Evolutionary conservation across 164 flowering plant species (phyloP), one percentile per base, ranked within the genome.

Genomic region (Tetrastigma voinierianum): DNA sequence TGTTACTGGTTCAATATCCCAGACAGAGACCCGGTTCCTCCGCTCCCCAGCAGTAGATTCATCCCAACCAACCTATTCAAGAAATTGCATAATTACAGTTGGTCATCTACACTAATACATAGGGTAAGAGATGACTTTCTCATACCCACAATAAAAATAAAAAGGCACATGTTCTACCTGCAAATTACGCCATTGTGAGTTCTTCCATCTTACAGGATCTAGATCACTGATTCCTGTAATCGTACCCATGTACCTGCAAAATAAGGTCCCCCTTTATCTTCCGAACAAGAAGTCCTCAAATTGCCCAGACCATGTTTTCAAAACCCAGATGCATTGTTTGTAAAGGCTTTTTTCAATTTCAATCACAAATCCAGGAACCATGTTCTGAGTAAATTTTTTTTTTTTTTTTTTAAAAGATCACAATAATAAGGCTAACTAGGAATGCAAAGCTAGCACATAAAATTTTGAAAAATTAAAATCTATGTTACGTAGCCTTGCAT

Each of bases 1-100:
- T 15, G 92, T 88, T 56, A 96, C 97, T 18, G 99, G 99, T 75
- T 96, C 99, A 70, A 96, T 96, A 67, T 96, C 98, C 99, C 99
- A 96, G 16, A 90, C 72, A n/a, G 99, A 96, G 65, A 93, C 98
- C 15, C 98, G 82, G 46, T 79, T 90, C 17, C 91, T 93, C 78
- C 85, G 84, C 77, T 93, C 99, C 47, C 97, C 97, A 63, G 91
- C 84, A 47, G 96, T 86, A 59, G 98, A 90, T 69, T 96, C 99
- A 80, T 96, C 99, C 99, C 99, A 95, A 17, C 96, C 97, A 78
- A 95, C 98, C 98, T 94, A 71, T 51, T 47, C 10, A 65, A 58
- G 12, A 17, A 57, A 13, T 72, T 24, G 3, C 49, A 14, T 17
- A 10, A 51, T 10, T 49, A 63, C 23, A 58, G 55, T 51, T 51